A percentile compares a stretch with the other conserved stretches of the same genome.
phyloP scores from a whole-genome alignment of 2,329 filamentous ascomycete genomes.

The Davidsoniella australis region DNA sequence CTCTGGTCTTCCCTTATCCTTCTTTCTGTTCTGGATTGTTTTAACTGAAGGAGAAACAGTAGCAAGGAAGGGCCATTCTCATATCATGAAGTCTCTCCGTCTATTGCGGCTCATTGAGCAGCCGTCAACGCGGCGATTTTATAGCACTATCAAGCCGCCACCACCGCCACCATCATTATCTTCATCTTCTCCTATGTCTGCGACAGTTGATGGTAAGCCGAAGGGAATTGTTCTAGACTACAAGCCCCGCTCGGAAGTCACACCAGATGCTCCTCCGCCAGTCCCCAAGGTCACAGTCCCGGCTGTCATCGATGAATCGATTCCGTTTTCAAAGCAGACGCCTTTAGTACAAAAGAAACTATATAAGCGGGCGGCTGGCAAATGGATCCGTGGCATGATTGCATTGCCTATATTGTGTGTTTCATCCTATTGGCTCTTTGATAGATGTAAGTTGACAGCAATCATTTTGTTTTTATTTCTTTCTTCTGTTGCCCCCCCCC shows the following conservation, averaged over 20 bases:
- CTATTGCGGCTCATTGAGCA: too few relatives aligned
- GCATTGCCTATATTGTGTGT: constrained; percentile 8
- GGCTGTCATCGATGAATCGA: not conserved
- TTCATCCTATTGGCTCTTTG: constrained; percentile 11
- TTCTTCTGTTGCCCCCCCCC: not conserved
- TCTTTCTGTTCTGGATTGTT: too few relatives aligned
- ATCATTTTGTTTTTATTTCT: not conserved
- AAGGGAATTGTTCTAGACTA: not conserved
- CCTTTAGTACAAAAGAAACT: constrained; percentile 9
- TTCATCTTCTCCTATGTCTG: too few relatives aligned
- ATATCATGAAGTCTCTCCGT: too few relatives aligned
- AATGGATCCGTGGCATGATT: constrained; percentile 10
- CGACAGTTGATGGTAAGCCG: too few relatives aligned
- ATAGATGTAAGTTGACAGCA: constrained; percentile 1
- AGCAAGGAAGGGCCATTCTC: too few relatives aligned
- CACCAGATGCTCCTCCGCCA: too few relatives aligned
- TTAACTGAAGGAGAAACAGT: too few relatives aligned
- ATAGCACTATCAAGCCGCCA: too few relatives aligned
- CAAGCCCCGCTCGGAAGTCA: not conserved
- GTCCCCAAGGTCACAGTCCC: not conserved
- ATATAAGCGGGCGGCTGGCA: constrained; percentile 9
- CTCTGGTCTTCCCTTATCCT: too few relatives aligned
- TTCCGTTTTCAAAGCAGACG: constrained; percentile 10
- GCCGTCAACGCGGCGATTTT: too few relatives aligned
- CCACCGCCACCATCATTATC: too few relatives aligned